These are phyloP conservation scores for Hyphopichia burtonii DNA, from an alignment of 1,139 yeast species.

Conservation along the genomic window DNA sequence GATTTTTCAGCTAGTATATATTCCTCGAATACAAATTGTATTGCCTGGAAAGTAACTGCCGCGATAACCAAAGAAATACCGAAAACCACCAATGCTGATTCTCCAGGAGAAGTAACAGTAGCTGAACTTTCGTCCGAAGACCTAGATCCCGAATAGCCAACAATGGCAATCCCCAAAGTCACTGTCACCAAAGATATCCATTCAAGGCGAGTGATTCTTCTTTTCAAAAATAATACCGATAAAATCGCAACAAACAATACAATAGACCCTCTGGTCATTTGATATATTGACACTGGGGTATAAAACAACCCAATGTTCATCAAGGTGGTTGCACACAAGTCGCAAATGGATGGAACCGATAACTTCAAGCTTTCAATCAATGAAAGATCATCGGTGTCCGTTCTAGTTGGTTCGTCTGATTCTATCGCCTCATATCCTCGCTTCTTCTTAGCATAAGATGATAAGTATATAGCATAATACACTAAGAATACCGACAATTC, in stretches of 20 bases:
- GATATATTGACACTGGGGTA: slow-evolving; percentile 81
- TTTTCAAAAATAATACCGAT: slow-evolving; percentile 62
- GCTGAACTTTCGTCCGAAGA: slow-evolving; percentile 12
- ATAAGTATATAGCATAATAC: slow-evolving; percentile 31
- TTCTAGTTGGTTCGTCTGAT: slow-evolving; percentile 9
- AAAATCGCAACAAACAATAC: slow-evolving; percentile 75
- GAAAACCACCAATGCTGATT: slow-evolving; percentile 32
- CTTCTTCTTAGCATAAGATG: slow-evolving; percentile 12
- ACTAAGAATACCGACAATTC: slow-evolving; percentile 56
- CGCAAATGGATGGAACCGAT: slow-evolving; percentile 69
- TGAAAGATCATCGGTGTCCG: slow-evolving; percentile 9
- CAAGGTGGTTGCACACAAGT: slow-evolving; percentile 70
- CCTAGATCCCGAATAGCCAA: slow-evolving; percentile 65
- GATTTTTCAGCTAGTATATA: slow-evolving; percentile 55
- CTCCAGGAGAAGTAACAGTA: slow-evolving; percentile 8
- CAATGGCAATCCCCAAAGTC: slow-evolving; percentile 66
- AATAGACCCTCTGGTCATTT: slow-evolving; percentile 80
- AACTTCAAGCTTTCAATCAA: slow-evolving; percentile 27
- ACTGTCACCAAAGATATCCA: slow-evolving; percentile 67
- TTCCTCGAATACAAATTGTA: slow-evolving; percentile 80
- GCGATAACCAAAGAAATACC: slow-evolving; percentile 61
- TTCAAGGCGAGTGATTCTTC: slow-evolving; percentile 57
- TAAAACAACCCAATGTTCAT: slow-evolving; percentile 74
- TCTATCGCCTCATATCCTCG: slow-evolving; percentile 17
- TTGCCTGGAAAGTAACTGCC: slow-evolving; percentile 68